Evolutionary conservation across 2,329 filamentous ascomycete species (phyloP), one percentile per base, ranked within the genome.

Genomic region (Diplocarpon mali): DNA sequence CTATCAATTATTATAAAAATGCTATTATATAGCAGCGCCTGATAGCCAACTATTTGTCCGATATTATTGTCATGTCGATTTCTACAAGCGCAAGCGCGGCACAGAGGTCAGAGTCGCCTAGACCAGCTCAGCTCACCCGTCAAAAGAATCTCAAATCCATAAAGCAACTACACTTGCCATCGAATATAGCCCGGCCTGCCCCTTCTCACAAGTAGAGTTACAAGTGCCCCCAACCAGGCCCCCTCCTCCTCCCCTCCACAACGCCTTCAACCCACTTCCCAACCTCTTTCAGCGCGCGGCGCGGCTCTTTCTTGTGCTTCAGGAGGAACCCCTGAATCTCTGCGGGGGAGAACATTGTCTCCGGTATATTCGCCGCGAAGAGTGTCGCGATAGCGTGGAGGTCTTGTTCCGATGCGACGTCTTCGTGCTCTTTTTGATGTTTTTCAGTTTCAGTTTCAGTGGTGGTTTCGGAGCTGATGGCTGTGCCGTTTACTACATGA

Each of bases 261-360:
- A 71, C 63, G 1, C 66, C 71, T 45, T 69, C 65, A 1, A 78
- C 71, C 76, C 76, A 80, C 5, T 53, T 62, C 2, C 65, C 64
- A 2, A 70, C 70, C 55, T 79, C 73, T 15, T 64, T 62, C 29
- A 79, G 57, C 2, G 79, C 78, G 53, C 67, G 66, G 9, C 65
- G 63, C 6, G 78, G 77, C 30, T 69, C 67, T 63, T 72, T 74
- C 64, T 80, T 82, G 35, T 75, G 64, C 61, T 76, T 78, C 37
- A 82, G 63, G 46, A 83, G 56, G 59, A 79, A 83, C 0, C 77
- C 78, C 58, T 82, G 78, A 35, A 83, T 73, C 60, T 81, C 73
- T 0, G 79, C 79, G 0, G 78, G 76, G 17, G 69, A 72, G 49
- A 80, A 71, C 35, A 63, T 60, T 2, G 61, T 64, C n/a, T 68